Percentiles rank a stretch among this genome's conserved stretches.
Evolutionary conservation across 2,329 filamentous ascomycete genomes (phyloP).

Genomic region (Cadophora sp.): DNA sequence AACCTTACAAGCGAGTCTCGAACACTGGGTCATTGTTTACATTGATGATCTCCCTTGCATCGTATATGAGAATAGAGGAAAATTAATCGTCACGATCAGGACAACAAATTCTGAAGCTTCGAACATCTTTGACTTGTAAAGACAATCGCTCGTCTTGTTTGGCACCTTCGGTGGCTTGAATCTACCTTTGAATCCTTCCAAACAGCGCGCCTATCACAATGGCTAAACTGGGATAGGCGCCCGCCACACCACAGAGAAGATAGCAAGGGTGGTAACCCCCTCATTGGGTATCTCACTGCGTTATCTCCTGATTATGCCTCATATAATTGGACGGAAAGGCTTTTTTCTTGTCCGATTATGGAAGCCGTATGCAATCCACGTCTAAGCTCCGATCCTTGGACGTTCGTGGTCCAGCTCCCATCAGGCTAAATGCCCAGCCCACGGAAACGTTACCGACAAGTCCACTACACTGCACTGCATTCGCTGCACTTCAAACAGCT

Average conservation of each 20-base stretch:
- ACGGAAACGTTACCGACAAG: neutral
- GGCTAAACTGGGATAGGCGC: neutral
- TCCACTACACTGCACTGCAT: conserved; percentile 12
- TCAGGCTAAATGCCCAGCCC: conserved; percentile 8
- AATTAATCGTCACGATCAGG: neutral
- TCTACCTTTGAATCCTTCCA: neutral
- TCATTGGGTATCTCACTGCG: neutral
- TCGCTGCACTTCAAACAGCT: conserved; percentile 2
- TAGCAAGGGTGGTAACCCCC: neutral
- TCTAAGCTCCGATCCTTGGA: conserved; percentile 10
- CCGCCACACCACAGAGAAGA: neutral
- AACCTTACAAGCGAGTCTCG: neutral
- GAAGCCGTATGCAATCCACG: conserved; percentile 1
- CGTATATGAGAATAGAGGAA: too few relatives aligned
- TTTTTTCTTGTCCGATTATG: conserved; percentile 1
- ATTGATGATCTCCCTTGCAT: neutral
- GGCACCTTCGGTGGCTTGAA: neutral
- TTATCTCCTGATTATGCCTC: neutral
- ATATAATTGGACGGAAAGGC: conserved; percentile 13
- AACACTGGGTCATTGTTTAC: neutral
- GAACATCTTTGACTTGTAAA: neutral
- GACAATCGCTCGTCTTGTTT: neutral
- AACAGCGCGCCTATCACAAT: conserved; percentile 13
- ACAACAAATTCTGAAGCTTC: neutral
- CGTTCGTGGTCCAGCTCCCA: conserved; percentile 5